These are phyloP conservation scores for Discostella stelligera DNA, from an alignment of 352 stramenopile genomes.

Conservation along the genomic window DNA sequence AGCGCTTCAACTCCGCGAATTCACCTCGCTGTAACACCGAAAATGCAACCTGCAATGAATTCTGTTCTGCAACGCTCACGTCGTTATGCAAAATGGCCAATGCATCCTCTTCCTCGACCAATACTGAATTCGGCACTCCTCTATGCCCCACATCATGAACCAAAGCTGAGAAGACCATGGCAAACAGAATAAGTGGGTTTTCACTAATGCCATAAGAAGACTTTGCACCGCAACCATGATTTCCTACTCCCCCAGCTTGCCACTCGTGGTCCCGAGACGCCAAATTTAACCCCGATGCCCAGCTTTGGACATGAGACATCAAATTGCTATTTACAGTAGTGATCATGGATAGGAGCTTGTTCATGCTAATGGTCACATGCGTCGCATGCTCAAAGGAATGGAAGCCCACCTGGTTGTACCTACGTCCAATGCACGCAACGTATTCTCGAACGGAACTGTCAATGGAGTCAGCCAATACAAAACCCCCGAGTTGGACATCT, in stretches of 20 bases:
- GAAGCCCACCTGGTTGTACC: conserved; percentile 56
- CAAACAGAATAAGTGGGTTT: conserved; percentile 46
- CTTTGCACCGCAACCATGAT: conserved; percentile 6
- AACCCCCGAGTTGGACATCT: conserved; percentile 31
- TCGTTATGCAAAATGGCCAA: conserved; percentile 81
- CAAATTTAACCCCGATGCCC: background rate
- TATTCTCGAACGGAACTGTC: conserved; percentile 29
- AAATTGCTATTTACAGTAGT: background rate
- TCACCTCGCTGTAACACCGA: conserved; percentile 63
- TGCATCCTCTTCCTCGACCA: conserved; percentile 72
- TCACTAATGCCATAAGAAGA: conserved; percentile 41
- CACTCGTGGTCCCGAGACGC: background rate
- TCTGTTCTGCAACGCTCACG: conserved; percentile 74
- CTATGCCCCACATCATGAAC: conserved; percentile 65
- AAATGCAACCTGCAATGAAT: conserved; percentile 75
- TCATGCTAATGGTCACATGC: conserved; percentile 62
- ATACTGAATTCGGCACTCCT: conserved; percentile 74
- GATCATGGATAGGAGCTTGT: conserved; percentile 62
- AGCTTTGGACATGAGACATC: background rate
- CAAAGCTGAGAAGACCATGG: conserved; percentile 52
- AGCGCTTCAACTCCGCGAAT: conserved; percentile 60
- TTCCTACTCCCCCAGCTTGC: background rate
- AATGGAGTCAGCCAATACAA: conserved; percentile 40
- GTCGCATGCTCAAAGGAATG: conserved; percentile 61
- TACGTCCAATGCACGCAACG: conserved; percentile 29